These are phyloP conservation scores for Elsinoe arachidis DNA, from an alignment of 2,329 filamentous ascomycete genomes.

Conservation along the genomic window DNA sequence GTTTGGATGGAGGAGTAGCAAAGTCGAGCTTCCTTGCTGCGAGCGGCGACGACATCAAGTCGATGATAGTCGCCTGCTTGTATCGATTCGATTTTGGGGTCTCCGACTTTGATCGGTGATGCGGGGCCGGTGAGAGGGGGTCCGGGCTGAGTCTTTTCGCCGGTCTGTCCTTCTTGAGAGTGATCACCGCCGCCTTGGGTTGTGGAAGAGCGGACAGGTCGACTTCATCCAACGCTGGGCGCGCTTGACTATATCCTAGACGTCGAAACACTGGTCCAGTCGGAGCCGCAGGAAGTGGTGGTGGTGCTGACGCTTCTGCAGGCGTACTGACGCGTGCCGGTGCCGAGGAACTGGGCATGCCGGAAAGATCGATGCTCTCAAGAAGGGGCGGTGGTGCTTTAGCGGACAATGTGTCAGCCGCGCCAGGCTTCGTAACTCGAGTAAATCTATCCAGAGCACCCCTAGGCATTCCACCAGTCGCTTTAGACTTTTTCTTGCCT, in stretches of 20 bases:
- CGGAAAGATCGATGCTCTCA: constrained; percentile 13
- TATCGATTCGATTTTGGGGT: constrained; percentile 7
- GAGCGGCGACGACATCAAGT: constrained; percentile 26
- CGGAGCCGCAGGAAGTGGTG: not conserved
- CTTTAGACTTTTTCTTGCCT: constrained; percentile 12
- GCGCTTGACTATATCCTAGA: not conserved
- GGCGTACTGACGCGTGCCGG: not conserved
- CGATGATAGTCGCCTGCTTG: constrained; percentile 21
- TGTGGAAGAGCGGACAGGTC: not conserved
- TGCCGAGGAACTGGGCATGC: constrained; percentile 2
- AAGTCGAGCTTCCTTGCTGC: constrained; percentile 7
- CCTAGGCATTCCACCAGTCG: constrained; percentile 15
- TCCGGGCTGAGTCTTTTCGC: constrained; percentile 9
- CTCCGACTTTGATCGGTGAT: constrained; percentile 9
- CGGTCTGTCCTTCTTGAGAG: not conserved
- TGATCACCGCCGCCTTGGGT: not conserved
- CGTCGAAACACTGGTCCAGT: not conserved
- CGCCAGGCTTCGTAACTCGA: constrained; percentile 16
- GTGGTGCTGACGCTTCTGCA: not conserved
- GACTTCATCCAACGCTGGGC: not conserved
- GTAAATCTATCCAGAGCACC: constrained; percentile 19
- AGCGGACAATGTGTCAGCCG: not conserved
- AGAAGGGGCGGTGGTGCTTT: constrained; percentile 2
- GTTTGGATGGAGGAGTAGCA: constrained; percentile 16
- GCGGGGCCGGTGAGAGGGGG: not conserved